Percentiles rank a stretch among this genome's conserved stretches.
These are phyloP conservation scores for Botryotinia globosa DNA, from an alignment of 2,329 filamentous ascomycete genomes.

Conservation along the genomic window DNA sequence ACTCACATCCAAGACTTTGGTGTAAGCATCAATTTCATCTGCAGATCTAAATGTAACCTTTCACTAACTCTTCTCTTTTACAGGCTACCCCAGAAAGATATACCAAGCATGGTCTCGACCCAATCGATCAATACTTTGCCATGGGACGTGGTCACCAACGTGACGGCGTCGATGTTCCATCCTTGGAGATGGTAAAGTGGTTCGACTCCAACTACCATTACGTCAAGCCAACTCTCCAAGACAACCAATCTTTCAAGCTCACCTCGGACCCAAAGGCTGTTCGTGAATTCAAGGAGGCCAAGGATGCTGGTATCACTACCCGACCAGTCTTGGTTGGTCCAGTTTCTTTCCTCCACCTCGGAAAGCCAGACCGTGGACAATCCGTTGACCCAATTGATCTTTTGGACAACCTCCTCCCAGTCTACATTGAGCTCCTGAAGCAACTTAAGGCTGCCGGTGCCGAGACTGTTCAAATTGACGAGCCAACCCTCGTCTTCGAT, in stretches of 20 bases:
- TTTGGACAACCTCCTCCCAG: slow-evolving; percentile 86
- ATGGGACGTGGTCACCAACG: slow-evolving; percentile 99
- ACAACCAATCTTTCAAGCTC: slow-evolving; percentile 96
- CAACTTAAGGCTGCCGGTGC: slow-evolving; percentile 96
- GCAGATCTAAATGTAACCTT: neutral
- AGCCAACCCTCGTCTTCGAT: slow-evolving; percentile 95
- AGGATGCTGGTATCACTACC: slow-evolving; percentile 90
- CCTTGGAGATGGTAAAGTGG: slow-evolving; percentile 99
- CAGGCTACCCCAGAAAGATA: slow-evolving; percentile 92
- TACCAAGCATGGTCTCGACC: slow-evolving; percentile 81
- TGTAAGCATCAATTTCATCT: slow-evolving; percentile 52
- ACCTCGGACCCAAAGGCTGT: slow-evolving; percentile 87
- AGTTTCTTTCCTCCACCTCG: slow-evolving; percentile 95
- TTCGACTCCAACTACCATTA: slow-evolving; percentile 99
- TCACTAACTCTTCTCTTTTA: slow-evolving; percentile 22
- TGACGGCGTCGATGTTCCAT: slow-evolving; percentile 87
- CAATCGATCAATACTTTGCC: slow-evolving; percentile 97
- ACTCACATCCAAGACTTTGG: slow-evolving; percentile 98
- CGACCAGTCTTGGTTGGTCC: slow-evolving; percentile 93
- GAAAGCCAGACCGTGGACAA: slow-evolving; percentile 96
- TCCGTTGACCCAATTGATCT: slow-evolving; percentile 90
- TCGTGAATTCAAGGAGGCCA: slow-evolving; percentile 91
- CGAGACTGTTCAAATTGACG: slow-evolving; percentile 96
- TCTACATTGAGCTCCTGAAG: slow-evolving; percentile 89
- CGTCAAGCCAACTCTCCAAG: slow-evolving; percentile 97